Evolutionary conservation across 2,329 filamentous ascomycete genomes (phyloP).

Genomic region (Tothia fuscella): DNA sequence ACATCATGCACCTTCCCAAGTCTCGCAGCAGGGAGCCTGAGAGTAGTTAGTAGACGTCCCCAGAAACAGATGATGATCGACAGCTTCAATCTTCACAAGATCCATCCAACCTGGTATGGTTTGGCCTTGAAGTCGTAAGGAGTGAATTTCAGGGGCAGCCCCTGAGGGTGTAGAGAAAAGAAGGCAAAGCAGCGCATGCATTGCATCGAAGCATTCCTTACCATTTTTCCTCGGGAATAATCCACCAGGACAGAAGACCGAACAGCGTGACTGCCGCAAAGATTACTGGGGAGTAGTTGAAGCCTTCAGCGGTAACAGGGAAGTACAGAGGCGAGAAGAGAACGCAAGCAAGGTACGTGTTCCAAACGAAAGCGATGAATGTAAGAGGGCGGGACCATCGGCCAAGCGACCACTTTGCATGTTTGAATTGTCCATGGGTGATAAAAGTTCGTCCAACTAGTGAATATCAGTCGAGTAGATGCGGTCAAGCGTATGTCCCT

Average conservation of each 20-base stretch:
- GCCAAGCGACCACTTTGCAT: slow-evolving; percentile 26
- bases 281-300: slow-evolving; percentile 28
- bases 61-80: no score
- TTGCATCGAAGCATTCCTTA: no score
- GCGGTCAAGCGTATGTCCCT: not conserved
- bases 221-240: slow-evolving; percentile 27
- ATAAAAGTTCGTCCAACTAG: slow-evolving; percentile 25
- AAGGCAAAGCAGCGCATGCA: no score
- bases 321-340: slow-evolving; percentile 28
- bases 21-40: slow-evolving; percentile 5
- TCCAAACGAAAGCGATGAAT: slow-evolving; percentile 27
- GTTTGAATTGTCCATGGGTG: slow-evolving; percentile 25
- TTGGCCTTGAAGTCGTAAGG: no score
- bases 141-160: no score
- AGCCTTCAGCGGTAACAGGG: slow-evolving; percentile 21
- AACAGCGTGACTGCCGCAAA: slow-evolving; percentile 28
- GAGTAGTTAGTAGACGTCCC: no score
- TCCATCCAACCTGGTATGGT: no score
- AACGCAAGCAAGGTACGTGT: slow-evolving; percentile 25
- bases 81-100: no score
- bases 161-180: no score
- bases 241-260: slow-evolving; percentile 23
- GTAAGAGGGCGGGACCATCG: slow-evolving; percentile 24
- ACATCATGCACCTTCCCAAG: slow-evolving; percentile 9
- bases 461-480: not conserved